These are phyloP conservation scores for Microcera coccophila DNA, from an alignment of 2,329 filamentous ascomycete genomes.

Conservation along the genomic window DNA sequence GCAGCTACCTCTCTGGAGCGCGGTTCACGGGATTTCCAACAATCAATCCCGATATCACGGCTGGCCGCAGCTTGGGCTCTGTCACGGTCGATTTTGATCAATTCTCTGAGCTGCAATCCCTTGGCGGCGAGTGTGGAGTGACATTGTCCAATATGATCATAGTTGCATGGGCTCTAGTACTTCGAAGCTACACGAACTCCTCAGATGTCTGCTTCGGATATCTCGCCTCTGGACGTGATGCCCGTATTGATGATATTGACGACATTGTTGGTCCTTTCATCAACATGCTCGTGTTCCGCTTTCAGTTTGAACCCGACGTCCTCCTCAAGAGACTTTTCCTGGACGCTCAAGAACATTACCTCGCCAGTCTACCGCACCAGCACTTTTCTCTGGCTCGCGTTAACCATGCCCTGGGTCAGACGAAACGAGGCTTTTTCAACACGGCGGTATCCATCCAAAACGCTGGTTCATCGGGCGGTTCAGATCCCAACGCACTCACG, in stretches of 20 bases:
- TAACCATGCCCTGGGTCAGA: slow-evolving; percentile 29
- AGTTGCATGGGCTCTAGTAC: slow-evolving; percentile 48
- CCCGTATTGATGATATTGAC: slow-evolving; percentile 12
- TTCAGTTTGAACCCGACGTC: slow-evolving; percentile 30
- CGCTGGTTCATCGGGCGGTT: slow-evolving; percentile 5
- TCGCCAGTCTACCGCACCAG: slow-evolving; percentile 48
- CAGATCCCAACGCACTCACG: slow-evolving; percentile 1
- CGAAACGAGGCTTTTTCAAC: slow-evolving; percentile 29
- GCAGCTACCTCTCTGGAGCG: no score
- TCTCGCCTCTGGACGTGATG: slow-evolving; percentile 20
- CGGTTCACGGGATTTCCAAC: no score
- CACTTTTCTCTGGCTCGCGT: slow-evolving; percentile 47
- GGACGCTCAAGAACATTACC: no score
- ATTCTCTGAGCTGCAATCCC: no score
- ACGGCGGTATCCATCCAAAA: slow-evolving; percentile 34
- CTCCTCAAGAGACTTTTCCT: slow-evolving; percentile 34
- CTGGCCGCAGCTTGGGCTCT: no score
- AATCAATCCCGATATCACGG: no score
- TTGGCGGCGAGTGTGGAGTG: slow-evolving; percentile 34
- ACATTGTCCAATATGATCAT: slow-evolving; percentile 51
- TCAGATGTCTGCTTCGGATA: slow-evolving; percentile 50
- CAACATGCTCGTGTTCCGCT: slow-evolving; percentile 53
- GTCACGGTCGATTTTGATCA: no score
- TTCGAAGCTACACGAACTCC: slow-evolving; percentile 44
- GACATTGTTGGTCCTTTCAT: slow-evolving; percentile 20